These are phyloP conservation scores for Sporothrix curviconia DNA, from an alignment of 2,329 filamentous ascomycete genomes.

Conservation along the genomic window DNA sequence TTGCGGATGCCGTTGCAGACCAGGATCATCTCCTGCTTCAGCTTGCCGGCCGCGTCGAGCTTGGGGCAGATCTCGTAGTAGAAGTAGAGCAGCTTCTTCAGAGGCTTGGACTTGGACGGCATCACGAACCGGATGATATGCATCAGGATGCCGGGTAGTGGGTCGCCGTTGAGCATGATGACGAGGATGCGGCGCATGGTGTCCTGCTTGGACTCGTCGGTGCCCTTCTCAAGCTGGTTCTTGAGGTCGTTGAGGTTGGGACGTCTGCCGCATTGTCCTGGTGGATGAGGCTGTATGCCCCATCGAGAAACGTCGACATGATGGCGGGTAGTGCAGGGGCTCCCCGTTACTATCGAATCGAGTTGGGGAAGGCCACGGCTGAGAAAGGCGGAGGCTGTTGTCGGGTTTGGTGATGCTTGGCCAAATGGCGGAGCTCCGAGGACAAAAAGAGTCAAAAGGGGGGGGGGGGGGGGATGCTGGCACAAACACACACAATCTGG, in stretches of 20 bases:
- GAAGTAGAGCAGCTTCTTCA: conserved; percentile 98
- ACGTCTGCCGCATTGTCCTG: conserved; percentile 95
- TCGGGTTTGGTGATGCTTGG: too few relatives aligned
- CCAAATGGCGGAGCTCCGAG: too few relatives aligned
- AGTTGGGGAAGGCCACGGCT: not conserved
- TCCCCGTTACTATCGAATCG: not conserved
- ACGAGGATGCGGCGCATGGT: conserved; percentile 95
- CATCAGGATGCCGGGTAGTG: conserved; percentile 93
- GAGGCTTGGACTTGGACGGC: conserved; percentile 90
- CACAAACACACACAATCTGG: conserved; percentile 1
- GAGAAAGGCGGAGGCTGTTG: not conserved
- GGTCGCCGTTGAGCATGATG: conserved; percentile 96
- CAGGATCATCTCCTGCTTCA: conserved; percentile 99
- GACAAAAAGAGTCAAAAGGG: not conserved
- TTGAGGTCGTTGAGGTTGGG: conserved; percentile 86
- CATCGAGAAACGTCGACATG: conserved; percentile 94
- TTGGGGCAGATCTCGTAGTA: conserved; percentile 99
- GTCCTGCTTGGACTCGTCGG: conserved; percentile 85
- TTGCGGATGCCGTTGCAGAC: conserved; percentile 98
- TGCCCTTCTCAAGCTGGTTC: conserved; percentile 88
- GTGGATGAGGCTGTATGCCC: conserved; percentile 93
- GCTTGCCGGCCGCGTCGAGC: conserved; percentile 81
- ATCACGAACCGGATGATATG: conserved; percentile 99
- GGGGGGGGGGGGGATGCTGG: not conserved
- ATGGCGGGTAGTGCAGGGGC: conserved; percentile 32